Evolutionary conservation across 495 filamentous ascomycete species (phyloP), one percentile per base, ranked within the genome.

Genomic region (Chaetomium tenue): DNA sequence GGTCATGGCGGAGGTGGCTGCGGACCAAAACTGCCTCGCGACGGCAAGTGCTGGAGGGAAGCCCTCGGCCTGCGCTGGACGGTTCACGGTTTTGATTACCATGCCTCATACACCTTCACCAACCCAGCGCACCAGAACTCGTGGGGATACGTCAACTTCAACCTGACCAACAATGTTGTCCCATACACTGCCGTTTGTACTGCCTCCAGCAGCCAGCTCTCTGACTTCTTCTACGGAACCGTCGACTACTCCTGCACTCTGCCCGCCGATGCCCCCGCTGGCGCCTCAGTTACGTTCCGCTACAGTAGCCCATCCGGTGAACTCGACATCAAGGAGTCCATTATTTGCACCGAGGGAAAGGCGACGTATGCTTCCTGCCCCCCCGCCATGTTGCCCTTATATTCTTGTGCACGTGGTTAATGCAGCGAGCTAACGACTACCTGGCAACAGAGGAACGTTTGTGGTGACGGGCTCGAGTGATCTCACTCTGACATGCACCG

Each of bases 161-260:
- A 77, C 73, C 56, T 81, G n/a, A 72, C 70, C 61, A 79, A 78
- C 74, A 73, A 70, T 39, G 57, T 76, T 52, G 59, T 54, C 0
- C 48, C 69, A 0, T 75, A 73, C 63, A 64, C 65, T 3, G 72
- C 71, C 13, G 42, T 65, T 25, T 80, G 79, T 70, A 70, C 66
- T 15, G 77, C 72, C 13, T 46, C 63, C 25, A 79, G 76, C 70
- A 74, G 63, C 63, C 72, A 74, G 66, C 67, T 79, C 11, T 30
- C 40, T 3, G 74, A 78, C 52, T 81, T 81, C 55, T 81, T 79
- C 63, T 79, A 76, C 65, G 77, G 78, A 37, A 75, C 68, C 39
- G 30, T 75, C 23, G 52, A 63, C 5, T 80, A 78, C 67, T 62
- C 61, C 5, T 81, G 78, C 73, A 58, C 33, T 1, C 50, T 68